Evolutionary conservation across 371 early-diverging fungal species (phyloP).

Genomic region (Dinochytrium kinnereticum): DNA sequence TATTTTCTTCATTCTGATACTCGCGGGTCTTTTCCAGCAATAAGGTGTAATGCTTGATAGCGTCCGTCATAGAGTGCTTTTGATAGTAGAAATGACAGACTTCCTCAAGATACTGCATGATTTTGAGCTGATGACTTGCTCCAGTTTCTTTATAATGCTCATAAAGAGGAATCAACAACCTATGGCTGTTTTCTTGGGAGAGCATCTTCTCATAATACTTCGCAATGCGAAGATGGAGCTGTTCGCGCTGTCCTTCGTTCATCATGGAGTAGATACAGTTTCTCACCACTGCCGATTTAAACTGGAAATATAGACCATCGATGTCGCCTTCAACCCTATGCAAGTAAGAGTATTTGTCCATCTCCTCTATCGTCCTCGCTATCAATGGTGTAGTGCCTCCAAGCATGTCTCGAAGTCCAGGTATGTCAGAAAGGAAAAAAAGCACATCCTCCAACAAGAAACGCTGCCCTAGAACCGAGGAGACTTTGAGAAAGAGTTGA

Average conservation of each 20-base stretch:
- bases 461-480: constrained; percentile 55
- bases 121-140: constrained; percentile 39
- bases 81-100: constrained; percentile 52
- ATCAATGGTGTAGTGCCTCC: constrained; percentile 30
- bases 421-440: constrained; percentile 46
- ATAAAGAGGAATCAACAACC: constrained; percentile 49
- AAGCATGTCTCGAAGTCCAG: constrained; percentile 34
- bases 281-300: constrained; percentile 56
- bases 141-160: constrained; percentile 57
- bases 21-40: constrained; percentile 37
- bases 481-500: constrained; percentile 58
- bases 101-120: constrained; percentile 47
- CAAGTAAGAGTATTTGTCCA: constrained; percentile 57
- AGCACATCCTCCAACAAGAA: constrained; percentile 56
- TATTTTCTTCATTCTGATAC: constrained; percentile 16
- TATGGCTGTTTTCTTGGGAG: constrained; percentile 41
- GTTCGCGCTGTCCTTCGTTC: constrained; percentile 53
- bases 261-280: constrained; percentile 58
- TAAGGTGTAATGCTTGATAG: constrained; percentile 52
- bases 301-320: constrained; percentile 41
- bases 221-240: constrained; percentile 52
- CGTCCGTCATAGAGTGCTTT: constrained; percentile 43
- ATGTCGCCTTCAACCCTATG: constrained; percentile 22
- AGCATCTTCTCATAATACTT: constrained; percentile 48
- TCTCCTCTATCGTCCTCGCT: constrained; percentile 26